Base-by-base conservation (phyloP, 1,284 basidiomycete genomes). In the Microbotryomycetes sp. region DNA sequence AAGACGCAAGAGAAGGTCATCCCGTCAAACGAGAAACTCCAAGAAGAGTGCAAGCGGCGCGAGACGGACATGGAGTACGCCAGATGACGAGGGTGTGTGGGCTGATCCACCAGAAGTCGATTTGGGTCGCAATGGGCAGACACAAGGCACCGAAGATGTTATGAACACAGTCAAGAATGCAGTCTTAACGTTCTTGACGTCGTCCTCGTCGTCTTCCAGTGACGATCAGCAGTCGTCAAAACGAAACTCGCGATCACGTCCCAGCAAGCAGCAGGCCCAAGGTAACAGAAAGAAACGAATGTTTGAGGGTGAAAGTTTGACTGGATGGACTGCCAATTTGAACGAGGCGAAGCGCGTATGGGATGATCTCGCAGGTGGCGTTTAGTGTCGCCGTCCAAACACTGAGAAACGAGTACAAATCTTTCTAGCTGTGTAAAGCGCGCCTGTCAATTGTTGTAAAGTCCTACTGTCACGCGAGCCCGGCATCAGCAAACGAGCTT, bases 61-160 rank as follows among this genome's bases (percentile, higher is more conserved):
- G 3, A 29, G 30, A 18, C 21, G 26, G 31, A 56, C 47, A 11
- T 55, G 52, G 52, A 18, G 51, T 16, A n/a, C 24, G 9, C 53
- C 52, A 28, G 24, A 24, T 1, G 52, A 52, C 41, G 53, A 53
- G 0, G 59, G 31, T 4, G 45, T 48, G 11, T 60, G 50, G 54
- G 52, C 54, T 29, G 59, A 61, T 35, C 60, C 60, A 3, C 30
- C 52, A 9, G 60, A 58, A 6, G 59, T 47, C 13, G 52, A 49
- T 15, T 45, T 57, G 35, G 59, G 52, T 26, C n/a, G n/a, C n/a
- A n/a, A n/a, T n/a, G n/a, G n/a, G n/a, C 9, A 18, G 16, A 28
- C 9, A 1, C 2, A 29, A 26, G 9, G 60, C 60, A 31, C 41
- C 31, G 18, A n/a, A 49, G 7, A 45, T 50, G 27, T 23, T 57